A percentile compares a stretch with the other conserved stretches of the same genome.
Evolutionary conservation across 495 filamentous ascomycete genomes (phyloP).

Genomic region (Trichoderma reesei): DNA sequence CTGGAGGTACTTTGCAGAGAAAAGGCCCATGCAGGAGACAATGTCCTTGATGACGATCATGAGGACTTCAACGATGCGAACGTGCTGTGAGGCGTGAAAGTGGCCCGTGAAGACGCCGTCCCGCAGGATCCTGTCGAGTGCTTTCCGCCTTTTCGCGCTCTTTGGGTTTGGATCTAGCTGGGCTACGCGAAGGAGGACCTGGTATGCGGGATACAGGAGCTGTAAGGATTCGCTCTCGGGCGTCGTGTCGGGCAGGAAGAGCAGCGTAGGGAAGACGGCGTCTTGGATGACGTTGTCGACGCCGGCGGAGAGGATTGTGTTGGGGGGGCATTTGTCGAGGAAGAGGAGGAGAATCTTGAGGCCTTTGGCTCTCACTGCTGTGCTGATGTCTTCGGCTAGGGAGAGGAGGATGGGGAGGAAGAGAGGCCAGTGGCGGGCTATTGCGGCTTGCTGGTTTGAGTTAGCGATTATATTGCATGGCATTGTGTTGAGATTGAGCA

Average conservation of each 20-base stretch:
- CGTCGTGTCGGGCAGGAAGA: slow-evolving; percentile 69
- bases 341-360: slow-evolving; percentile 51
- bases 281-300: slow-evolving; percentile 72
- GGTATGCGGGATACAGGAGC: slow-evolving; percentile 57
- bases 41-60: slow-evolving; percentile 45
- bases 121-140: slow-evolving; percentile 45
- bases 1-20: slow-evolving; percentile 66
- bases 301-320: slow-evolving; percentile 59
- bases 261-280: slow-evolving; percentile 60
- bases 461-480: neutral
- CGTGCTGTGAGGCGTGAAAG: slow-evolving; percentile 41
- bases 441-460: slow-evolving; percentile 12
- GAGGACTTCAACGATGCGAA: slow-evolving; percentile 45
- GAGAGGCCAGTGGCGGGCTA: slow-evolving; percentile 55
- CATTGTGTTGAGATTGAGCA: neutral
- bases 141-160: slow-evolving; percentile 14
- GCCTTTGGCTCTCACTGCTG: slow-evolving; percentile 47
- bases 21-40: slow-evolving; percentile 52
- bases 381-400: slow-evolving; percentile 60
- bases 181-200: slow-evolving; percentile 51
- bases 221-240: slow-evolving; percentile 58
- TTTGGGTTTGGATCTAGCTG: slow-evolving; percentile 24
- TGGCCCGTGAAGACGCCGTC: slow-evolving; percentile 46
- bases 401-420: slow-evolving; percentile 75
- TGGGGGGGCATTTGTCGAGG: slow-evolving; percentile 46